Base-by-base conservation (phyloP, 352 stramenopile genomes). In the Aphanomyces euteiches region DNA sequence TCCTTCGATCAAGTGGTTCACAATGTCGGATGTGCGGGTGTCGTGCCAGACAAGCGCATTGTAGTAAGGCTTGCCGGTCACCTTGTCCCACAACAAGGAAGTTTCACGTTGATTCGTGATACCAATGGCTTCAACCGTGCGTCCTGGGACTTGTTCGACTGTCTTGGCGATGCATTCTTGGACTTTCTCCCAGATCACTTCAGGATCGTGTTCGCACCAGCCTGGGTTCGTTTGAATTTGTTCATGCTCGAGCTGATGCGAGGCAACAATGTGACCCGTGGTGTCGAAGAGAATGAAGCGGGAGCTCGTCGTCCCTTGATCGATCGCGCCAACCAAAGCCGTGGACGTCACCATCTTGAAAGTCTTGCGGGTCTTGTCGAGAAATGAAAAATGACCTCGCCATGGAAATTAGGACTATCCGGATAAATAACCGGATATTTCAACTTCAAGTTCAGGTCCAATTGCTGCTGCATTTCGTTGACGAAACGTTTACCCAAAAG, bases 81-180 rank as follows among this genome's bases (percentile, higher is more conserved):
- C 50, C 75, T 90, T 95, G 83, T 99, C 92, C 96, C 96, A 99
- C 21, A 98, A 85, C 37, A 99, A 71, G 4, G 96, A 97, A 10
- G 97, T 99, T 85, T 99, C 97, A 34, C 97, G 85, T 85, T 99
- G 97, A 84, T 99, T 99, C 12, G 97, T 99, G 76, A 99, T 99
- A 58, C 97, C 97, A 54, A 99, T 84, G 59, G 95, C 92, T 12
- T 84, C 84, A 47, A 99, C 77, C 59, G 93, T 81, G 65, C 78
- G 75, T 21, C 82, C 72, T 10, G 80, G 76, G 48, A 98, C 83
- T 53, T 81, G 85, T 43, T 84, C 65, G 40, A 98, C 77, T 48
- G 88, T 85, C 53, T 90, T 77, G 45, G 74, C 73, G 38, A 98
- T 85, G 65, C 85, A 95, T 38, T 73, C 78, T 64, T 92, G 79